Evolutionary conservation across 2,329 filamentous ascomycete genomes (phyloP), one percentile per base, ranked within the genome.

Genomic region (Hymenoscyphus albidus): DNA sequence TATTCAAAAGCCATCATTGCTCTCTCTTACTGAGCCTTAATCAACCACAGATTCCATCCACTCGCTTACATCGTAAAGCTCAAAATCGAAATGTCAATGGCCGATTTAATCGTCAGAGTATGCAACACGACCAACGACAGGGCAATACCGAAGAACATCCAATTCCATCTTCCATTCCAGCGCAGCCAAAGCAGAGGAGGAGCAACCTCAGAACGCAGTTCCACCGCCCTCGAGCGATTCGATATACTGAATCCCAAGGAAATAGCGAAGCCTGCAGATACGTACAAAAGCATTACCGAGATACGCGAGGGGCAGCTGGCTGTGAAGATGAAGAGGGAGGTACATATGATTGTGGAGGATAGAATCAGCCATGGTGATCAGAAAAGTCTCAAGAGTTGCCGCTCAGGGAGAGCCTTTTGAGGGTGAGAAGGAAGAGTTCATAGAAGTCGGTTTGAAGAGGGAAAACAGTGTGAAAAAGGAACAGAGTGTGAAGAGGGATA

Each of bases 11-110:
- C 3, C 35, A 35, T 5, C 42, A 44, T 44, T n/a, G 18, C 1
- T n/a, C 4, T 1, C 16, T n/a, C 16, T 14, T n/a, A n/a, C 42
- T 44, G n/a, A 44, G n/a, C 42, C 16, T 18, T 44, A 5, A 16
- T n/a, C 2, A 44, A 75, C 69, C 74, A 78, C 60, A 77, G 78
- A 66, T 78, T 79, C 70, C 77, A 79, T 62, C 77, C 78, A 0
- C 74, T 79, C 10, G 75, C 75, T 6, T 79, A 80, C 70, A 77
- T 78, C 58, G 76, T 80, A 58, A 79, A 77, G 65, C 76, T 80
- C 62, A 79, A 80, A 68, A 79, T 80, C 63, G 78, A 80, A 70
- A 77, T 80, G 76, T 74, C 74, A 65, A 79, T 80, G 77, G 77
- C 78, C 6, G 75, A 76, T 1, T 74, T 80, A 5, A 77, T 80